phyloP scores from a whole-genome alignment of 2,329 filamentous ascomycete genomes.

The Apiospora hydei region DNA sequence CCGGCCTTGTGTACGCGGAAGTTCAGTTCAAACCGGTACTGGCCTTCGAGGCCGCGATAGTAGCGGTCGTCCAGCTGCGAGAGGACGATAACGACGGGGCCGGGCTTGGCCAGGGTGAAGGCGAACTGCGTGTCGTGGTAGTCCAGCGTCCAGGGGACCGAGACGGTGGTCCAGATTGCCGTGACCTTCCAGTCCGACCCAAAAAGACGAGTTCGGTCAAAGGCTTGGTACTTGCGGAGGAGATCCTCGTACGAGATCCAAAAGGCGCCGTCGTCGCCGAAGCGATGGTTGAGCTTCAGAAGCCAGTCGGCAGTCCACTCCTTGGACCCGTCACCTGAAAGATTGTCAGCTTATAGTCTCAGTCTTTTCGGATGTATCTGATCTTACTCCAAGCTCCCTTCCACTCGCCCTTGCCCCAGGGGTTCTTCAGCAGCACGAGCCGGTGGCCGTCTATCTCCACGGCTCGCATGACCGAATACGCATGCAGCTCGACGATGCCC shows the following conservation, averaged over 20 bases:
- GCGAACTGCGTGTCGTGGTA: conserved; percentile 63
- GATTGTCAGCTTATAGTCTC: conserved; percentile 30
- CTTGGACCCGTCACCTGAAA: conserved; percentile 73
- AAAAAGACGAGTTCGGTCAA: conserved; percentile 66
- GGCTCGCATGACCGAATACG: conserved; percentile 66
- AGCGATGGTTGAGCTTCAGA: conserved; percentile 73
- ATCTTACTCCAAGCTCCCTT: conserved; percentile 73
- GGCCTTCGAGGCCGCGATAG: conserved; percentile 63
- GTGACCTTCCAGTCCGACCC: conserved; percentile 60
- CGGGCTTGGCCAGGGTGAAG: conserved; percentile 56
- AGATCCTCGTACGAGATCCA: conserved; percentile 68
- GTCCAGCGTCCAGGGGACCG: conserved; percentile 62
- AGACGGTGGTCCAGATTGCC: conserved; percentile 57
- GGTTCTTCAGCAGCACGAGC: conserved; percentile 73
- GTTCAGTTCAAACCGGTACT: conserved; percentile 61
- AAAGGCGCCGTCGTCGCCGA: conserved; percentile 77
- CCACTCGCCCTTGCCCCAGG: conserved; percentile 85
- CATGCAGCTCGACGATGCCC: conserved; percentile 65
- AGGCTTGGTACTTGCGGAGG: conserved; percentile 63
- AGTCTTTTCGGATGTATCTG: no score
- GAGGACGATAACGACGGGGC: conserved; percentile 62
- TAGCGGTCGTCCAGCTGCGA: conserved; percentile 66
- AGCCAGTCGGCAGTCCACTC: conserved; percentile 87
- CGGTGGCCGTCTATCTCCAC: conserved; percentile 67
- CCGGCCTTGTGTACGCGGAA: conserved; percentile 61